A percentile compares a stretch with the other conserved stretches of the same genome.
phyloP scores from a whole-genome alignment of 495 filamentous ascomycete genomes.

The Aspergillus wentii region DNA sequence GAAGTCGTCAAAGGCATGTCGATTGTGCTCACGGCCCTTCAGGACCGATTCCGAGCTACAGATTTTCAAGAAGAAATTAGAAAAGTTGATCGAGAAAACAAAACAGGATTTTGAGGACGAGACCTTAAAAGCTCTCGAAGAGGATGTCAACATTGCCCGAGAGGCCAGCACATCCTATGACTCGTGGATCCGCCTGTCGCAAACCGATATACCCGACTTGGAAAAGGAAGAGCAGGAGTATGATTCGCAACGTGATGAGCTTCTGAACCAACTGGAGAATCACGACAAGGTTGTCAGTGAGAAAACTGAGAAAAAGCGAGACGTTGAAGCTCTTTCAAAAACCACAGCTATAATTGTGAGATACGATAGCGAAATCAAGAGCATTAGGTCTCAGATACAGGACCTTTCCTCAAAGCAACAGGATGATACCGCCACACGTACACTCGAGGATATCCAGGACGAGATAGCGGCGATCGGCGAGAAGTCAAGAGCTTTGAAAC shows the following conservation, averaged over 20 bases:
- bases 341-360: conserved; percentile 73
- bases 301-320: conserved; percentile 58
- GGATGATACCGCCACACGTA: conserved; percentile 55
- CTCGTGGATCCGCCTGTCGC: conserved; percentile 60
- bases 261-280: conserved; percentile 64
- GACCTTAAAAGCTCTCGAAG: conserved; percentile 46
- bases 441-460: conserved; percentile 78
- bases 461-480: conserved; percentile 65
- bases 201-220: conserved; percentile 65
- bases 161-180: conserved; percentile 65
- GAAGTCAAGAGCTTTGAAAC: conserved; percentile 56
- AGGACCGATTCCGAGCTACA: conserved; percentile 51
- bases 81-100: conserved; percentile 52
- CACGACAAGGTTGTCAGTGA: conserved; percentile 67
- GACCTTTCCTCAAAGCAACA: conserved; percentile 68
- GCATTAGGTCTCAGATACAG: conserved; percentile 64
- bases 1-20: conserved; percentile 60
- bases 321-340: conserved; percentile 69
- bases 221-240: conserved; percentile 54
- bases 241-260: conserved; percentile 48
- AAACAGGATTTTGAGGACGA: conserved; percentile 48
- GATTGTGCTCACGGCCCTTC: conserved; percentile 64
- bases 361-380: conserved; percentile 63
- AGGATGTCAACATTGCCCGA: conserved; percentile 52
- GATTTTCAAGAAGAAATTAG: conserved; percentile 56